Conservation (phyloP, 805 yeast species). For the Lipomyces sp. region DNA sequence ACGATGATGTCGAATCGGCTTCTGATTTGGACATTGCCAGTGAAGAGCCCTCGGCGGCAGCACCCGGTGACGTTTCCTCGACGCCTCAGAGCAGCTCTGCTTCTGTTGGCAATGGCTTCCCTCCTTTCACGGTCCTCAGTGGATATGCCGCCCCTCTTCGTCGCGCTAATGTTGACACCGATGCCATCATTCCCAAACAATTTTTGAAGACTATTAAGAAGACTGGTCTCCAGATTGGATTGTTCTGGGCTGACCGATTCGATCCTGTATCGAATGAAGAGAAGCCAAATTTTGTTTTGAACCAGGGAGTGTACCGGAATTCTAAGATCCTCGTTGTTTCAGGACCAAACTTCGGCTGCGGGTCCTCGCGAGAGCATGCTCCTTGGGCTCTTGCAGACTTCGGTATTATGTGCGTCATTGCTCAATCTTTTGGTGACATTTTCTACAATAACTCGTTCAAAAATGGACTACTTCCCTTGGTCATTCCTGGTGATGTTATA, state of each 20-base stretch:
- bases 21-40: constrained; percentile 43
- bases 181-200: constrained; percentile 98
- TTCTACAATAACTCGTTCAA: constrained; percentile 96
- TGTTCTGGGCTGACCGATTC: constrained; percentile 89
- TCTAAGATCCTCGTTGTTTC: constrained; percentile 85
- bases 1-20: constrained; percentile 64
- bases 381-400: constrained; percentile 99
- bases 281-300: constrained; percentile 70
- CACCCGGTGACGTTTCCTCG: constrained; percentile 30
- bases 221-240: constrained; percentile 84
- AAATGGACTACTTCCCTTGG: constrained; percentile 90
- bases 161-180: constrained; percentile 95
- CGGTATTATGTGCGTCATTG: constrained; percentile 92
- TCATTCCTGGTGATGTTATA: constrained; percentile 79
- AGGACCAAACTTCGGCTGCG: constrained; percentile 98
- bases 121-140: constrained; percentile 67
- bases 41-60: constrained; percentile 7
- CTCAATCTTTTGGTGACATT: constrained; percentile 97
- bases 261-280: constrained; percentile 52
- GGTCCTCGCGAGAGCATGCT: constrained; percentile 98
- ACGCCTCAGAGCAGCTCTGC: constrained; percentile 34
- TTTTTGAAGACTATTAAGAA: constrained; percentile 96
- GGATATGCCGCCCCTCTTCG: constrained; percentile 93
- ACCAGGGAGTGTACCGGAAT: constrained; percentile 74
- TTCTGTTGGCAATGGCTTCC: constrained; percentile 56